These are phyloP conservation scores for Globisporangium emineosum DNA, from an alignment of 352 stramenopile species.

Conservation along the genomic window DNA sequence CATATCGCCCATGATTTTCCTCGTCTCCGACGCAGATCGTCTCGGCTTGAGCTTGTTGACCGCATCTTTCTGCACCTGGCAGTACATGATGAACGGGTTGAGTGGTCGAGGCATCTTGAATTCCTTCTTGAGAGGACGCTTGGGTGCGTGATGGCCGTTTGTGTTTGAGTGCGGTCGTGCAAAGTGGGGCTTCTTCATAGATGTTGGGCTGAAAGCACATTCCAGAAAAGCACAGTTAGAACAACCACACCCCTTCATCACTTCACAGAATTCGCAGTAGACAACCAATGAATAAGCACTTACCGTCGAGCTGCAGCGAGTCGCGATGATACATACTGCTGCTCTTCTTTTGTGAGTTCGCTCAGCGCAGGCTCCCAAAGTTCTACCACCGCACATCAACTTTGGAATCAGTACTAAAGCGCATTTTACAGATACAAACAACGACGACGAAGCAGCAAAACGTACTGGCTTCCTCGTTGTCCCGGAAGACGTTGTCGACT, in stretches of 20 bases:
- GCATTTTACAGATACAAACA: neutral
- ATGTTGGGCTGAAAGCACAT: conserved; percentile 31
- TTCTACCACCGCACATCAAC: conserved; percentile 23
- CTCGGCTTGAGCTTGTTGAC: conserved; percentile 46
- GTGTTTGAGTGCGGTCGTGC: conserved; percentile 12
- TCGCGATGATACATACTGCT: conserved; percentile 59
- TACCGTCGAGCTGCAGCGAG: conserved; percentile 35
- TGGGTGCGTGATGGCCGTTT: conserved; percentile 25
- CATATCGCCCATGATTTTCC: conserved; percentile 82
- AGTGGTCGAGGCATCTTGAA: conserved; percentile 56
- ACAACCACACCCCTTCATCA: neutral
- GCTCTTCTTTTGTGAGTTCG: conserved; percentile 66
- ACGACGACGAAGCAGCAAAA: neutral
- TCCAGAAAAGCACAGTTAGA: neutral
- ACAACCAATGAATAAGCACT: conserved; percentile 2
- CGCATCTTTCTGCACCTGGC: conserved; percentile 71
- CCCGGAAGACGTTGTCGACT: conserved; percentile 45
- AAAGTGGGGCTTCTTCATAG: conserved; percentile 33
- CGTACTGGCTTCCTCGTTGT: conserved; percentile 39
- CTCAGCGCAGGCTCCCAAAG: conserved; percentile 72
- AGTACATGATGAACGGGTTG: conserved; percentile 84
- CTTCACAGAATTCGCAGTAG: neutral
- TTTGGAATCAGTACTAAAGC: neutral
- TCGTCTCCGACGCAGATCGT: conserved; percentile 62
- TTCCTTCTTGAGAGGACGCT: conserved; percentile 27